Conservation (phyloP, 2,329 filamentous ascomycete genomes). For the Claviceps pazoutovae region DNA sequence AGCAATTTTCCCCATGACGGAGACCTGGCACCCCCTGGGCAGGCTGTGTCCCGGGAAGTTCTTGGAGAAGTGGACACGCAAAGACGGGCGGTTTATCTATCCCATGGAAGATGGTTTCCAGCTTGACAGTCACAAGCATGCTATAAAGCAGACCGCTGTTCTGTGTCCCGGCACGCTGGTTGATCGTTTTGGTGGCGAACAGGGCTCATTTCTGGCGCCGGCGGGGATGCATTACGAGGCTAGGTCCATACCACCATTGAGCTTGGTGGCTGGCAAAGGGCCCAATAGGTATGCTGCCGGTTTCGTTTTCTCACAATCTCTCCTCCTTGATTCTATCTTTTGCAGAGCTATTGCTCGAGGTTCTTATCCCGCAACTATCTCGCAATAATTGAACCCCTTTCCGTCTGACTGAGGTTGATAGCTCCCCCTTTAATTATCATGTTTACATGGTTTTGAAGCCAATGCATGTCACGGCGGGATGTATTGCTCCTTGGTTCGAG, state of each 20-base stretch:
- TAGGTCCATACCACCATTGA: background rate
- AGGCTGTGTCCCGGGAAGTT: background rate
- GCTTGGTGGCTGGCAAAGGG: background rate
- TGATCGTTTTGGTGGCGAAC: background rate
- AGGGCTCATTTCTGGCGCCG: background rate
- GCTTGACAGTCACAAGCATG: background rate
- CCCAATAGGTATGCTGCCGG: background rate
- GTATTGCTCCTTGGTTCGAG: conserved; percentile 1
- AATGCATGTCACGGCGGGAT: background rate
- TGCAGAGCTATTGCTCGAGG: no score
- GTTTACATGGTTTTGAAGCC: background rate
- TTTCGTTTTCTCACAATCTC: no score
- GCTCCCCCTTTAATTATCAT: background rate
- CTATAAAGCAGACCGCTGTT: background rate
- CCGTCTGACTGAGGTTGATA: background rate
- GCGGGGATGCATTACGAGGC: background rate
- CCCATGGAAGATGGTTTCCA: background rate
- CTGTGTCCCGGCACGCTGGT: background rate
- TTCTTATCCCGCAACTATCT: no score
- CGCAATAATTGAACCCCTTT: background rate
- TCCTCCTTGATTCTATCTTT: no score
- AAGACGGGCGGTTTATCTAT: background rate
- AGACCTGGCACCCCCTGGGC: background rate
- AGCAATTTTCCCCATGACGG: background rate
- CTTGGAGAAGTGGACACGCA: background rate